Percentiles rank a stretch among this genome's conserved stretches.
Evolutionary conservation across 1,284 basidiomycete genomes (phyloP).

Genomic region (Ganoderma meredithae): DNA sequence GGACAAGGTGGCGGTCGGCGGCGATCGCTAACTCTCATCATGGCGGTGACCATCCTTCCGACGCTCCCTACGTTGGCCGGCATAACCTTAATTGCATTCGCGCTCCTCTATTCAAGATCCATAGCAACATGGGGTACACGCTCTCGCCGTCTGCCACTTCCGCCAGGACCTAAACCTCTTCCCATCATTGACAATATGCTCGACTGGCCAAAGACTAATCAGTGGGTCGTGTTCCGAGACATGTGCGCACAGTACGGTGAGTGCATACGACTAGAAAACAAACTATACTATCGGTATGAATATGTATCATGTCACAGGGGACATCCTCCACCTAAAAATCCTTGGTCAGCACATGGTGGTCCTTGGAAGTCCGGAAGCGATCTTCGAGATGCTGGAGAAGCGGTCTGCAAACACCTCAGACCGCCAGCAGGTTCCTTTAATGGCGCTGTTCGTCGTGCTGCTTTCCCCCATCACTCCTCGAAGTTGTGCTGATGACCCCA

Average conservation of each 20-base stretch:
- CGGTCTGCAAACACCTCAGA: constrained; percentile 11
- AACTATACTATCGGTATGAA: not conserved
- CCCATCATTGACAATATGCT: constrained; percentile 16
- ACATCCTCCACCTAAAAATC: not conserved
- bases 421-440: not conserved
- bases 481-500: not conserved
- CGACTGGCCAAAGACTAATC: constrained; percentile 3
- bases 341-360: constrained; percentile 9
- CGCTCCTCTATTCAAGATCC: not conserved
- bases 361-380: constrained; percentile 5
- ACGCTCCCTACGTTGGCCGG: not conserved
- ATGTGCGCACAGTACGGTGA: constrained; percentile 16
- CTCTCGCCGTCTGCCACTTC: constrained; percentile 8
- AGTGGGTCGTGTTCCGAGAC: constrained; percentile 2
- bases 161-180: constrained; percentile 12
- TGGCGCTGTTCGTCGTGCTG: not conserved
- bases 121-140: not conserved
- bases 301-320: not conserved
- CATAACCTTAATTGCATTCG: not conserved
- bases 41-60: not conserved
- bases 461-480: no score
- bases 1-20: no score
- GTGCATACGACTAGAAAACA: not conserved
- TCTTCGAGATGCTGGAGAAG: constrained; percentile 8
- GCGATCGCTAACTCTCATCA: not conserved